Evolutionary conservation across 169 alveolate species (phyloP).

Genomic region (Cyclospora cayetanensis): DNA sequence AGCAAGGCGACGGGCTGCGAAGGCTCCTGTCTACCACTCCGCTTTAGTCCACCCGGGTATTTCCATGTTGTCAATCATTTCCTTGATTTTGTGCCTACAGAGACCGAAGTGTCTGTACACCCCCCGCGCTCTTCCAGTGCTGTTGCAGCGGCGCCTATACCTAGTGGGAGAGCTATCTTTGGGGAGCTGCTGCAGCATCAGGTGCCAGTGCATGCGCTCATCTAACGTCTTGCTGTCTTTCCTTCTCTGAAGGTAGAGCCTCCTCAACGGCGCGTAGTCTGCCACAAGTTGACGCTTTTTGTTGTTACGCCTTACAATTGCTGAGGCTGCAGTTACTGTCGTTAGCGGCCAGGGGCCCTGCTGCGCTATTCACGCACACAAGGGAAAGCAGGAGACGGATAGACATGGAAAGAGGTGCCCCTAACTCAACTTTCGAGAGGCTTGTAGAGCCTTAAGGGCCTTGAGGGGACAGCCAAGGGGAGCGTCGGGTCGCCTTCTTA

Average conservation of each 20-base stretch:
- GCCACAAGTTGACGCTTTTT: not conserved
- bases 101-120: slow-evolving; percentile 63
- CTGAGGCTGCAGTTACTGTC: no score
- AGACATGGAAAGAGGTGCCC: not conserved
- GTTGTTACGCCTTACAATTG: no score
- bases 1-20: not conserved
- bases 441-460: no score
- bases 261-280: not conserved
- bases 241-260: not conserved
- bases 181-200: slow-evolving; percentile 57
- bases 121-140: slow-evolving; percentile 63
- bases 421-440: no score
- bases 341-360: no score
- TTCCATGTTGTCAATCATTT: not conserved
- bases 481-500: no score
- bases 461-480: no score
- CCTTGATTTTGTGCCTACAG: slow-evolving; percentile 35
- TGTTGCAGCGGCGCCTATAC: slow-evolving; percentile 46
- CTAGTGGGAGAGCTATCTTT: slow-evolving; percentile 50
- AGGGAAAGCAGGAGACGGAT: not conserved
- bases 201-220: slow-evolving; percentile 64
- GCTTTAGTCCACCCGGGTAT: slow-evolving; percentile 64
- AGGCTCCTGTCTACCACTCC: slow-evolving; percentile 61
- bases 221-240: slow-evolving; percentile 52
- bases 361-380: no score